phyloP scores from a whole-genome alignment of 169 alveolate genomes.

The Perkinsus marinus region DNA sequence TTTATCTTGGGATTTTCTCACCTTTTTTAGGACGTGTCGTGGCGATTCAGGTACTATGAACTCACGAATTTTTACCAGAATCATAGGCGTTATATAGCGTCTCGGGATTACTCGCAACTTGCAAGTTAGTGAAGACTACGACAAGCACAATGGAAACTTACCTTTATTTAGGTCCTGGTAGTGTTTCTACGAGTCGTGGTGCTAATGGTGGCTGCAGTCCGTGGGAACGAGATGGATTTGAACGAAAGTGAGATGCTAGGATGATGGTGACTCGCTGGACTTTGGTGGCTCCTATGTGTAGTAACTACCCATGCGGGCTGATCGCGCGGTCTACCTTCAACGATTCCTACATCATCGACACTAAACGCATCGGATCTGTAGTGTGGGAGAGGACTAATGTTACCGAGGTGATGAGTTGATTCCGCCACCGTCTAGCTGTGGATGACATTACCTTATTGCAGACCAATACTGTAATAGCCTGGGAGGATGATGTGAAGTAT shows the following conservation, averaged over 20 bases:
- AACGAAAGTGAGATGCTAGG: neutral
- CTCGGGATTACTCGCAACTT: slow-evolving; percentile 36
- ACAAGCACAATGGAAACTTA: neutral
- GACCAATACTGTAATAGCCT: slow-evolving; percentile 16
- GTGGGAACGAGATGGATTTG: neutral
- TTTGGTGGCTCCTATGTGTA: neutral
- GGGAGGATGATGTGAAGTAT: slow-evolving; percentile 29
- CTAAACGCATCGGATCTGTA: neutral
- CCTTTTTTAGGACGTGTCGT: too few relatives aligned
- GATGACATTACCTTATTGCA: neutral
- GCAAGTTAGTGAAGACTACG: neutral
- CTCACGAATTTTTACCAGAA: slow-evolving; percentile 51
- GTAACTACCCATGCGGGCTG: slow-evolving; percentile 39
- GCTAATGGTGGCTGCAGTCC: neutral
- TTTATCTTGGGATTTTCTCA: too few relatives aligned
- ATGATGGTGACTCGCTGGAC: neutral
- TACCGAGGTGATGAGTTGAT: neutral
- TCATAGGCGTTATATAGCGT: slow-evolving; percentile 47
- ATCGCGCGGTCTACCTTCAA: slow-evolving; percentile 37
- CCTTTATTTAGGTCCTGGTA: neutral
- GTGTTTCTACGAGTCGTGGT: neutral
- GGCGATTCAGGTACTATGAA: slow-evolving; percentile 32
- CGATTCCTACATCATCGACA: slow-evolving; percentile 29
- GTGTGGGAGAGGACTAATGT: slow-evolving; percentile 5
- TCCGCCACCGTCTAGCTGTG: too few relatives aligned